These are phyloP conservation scores for Lyophyllum atratum DNA, from an alignment of 768 basidiomycete species.

Conservation along the genomic window DNA sequence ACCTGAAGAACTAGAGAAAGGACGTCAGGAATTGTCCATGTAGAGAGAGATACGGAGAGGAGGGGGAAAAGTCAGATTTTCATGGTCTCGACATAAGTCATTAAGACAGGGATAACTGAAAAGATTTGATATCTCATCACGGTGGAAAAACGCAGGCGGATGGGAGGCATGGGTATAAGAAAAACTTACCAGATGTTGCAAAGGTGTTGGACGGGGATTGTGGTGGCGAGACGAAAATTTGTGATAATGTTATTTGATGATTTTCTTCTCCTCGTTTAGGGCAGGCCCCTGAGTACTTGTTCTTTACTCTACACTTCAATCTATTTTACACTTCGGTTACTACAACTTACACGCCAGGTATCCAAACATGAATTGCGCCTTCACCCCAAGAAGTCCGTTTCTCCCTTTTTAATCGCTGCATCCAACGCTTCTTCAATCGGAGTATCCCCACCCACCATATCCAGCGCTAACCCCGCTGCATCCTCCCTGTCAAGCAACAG, in stretches of 20 bases:
- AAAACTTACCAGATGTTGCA: not conserved
- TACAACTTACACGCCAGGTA: not conserved
- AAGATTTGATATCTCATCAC: slow-evolving; percentile 30
- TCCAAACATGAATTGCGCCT: not conserved
- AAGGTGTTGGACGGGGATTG: not conserved
- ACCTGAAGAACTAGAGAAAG: not conserved
- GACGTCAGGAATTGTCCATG: not conserved
- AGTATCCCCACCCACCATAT: slow-evolving; percentile 57
- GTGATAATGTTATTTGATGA: not conserved
- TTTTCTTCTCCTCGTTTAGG: slow-evolving; percentile 8
- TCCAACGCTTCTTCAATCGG: slow-evolving; percentile 49
- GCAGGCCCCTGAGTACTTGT: not conserved
- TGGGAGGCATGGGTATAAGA: not conserved
- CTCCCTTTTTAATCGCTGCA: slow-evolving; percentile 49
- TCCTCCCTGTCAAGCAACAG: slow-evolving; percentile 50
- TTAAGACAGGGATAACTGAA: slow-evolving; percentile 41
- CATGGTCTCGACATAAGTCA: slow-evolving; percentile 31
- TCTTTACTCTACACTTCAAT: too few species aligned
- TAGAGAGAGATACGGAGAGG: not conserved
- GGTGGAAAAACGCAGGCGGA: not conserved
- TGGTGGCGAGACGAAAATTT: not conserved
- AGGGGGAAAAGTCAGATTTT: slow-evolving; percentile 27
- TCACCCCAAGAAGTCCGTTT: slow-evolving; percentile 42
- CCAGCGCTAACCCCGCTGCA: slow-evolving; percentile 58
- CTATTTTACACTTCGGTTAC: not conserved